A percentile compares a stretch with the other conserved stretches of the same genome.
phyloP scores from a whole-genome alignment of 805 yeast species.

The Dipodascus albidus region DNA sequence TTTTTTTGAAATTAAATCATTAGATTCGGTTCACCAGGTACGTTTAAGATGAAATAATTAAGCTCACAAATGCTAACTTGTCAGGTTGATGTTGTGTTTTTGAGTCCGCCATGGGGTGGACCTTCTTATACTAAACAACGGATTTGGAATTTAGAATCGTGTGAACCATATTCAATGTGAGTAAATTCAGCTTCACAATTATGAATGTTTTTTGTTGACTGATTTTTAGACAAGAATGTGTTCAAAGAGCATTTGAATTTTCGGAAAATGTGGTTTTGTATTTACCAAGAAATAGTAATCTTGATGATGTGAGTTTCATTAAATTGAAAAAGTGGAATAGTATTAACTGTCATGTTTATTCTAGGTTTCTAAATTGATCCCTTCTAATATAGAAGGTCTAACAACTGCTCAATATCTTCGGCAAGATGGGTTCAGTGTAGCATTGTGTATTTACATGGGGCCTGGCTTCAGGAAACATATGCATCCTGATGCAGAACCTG shows the following conservation, averaged over 20 bases:
- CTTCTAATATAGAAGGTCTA: constrained; percentile 3
- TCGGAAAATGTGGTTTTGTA: constrained; percentile 12
- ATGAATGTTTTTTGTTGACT: background rate
- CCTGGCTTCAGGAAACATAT: background rate
- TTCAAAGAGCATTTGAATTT: constrained; percentile 8
- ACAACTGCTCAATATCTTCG: constrained; percentile 10
- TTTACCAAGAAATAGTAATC: constrained; percentile 15
- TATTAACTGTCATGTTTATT: background rate
- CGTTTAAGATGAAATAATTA: background rate
- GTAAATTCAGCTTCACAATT: background rate
- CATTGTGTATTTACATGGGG: constrained; percentile 12
- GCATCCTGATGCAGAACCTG: background rate
- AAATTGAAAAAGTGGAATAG: too few relatives aligned
- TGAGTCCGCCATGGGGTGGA: constrained; percentile 90
- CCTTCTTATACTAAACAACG: constrained; percentile 33
- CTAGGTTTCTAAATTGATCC: constrained; percentile 9
- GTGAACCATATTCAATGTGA: constrained; percentile 7
- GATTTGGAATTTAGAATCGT: constrained; percentile 10
- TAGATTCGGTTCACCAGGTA: background rate
- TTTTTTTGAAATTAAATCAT: constrained; percentile 29
- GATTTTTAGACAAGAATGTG: constrained; percentile 3
- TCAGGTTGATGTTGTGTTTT: constrained; percentile 43
- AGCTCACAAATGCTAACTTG: background rate
- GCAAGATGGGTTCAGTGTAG: constrained; percentile 10
- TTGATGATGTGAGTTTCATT: constrained; percentile 4